Base-by-base conservation (phyloP, 331 rosid species). In the Dryas integrifolia region DNA sequence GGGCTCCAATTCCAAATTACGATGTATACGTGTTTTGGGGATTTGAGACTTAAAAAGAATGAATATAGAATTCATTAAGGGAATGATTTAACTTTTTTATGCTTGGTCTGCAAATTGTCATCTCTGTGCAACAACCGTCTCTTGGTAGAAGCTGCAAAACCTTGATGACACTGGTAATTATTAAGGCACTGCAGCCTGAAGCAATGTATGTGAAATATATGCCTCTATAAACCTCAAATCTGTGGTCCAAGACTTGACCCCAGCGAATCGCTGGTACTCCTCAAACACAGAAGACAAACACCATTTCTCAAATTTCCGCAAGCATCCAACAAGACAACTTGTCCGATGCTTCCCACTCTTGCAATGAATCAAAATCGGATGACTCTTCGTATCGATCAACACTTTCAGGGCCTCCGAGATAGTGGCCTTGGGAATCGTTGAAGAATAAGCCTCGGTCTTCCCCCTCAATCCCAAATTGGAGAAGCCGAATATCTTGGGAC, bases 391-490 rank as follows among this genome's bases (percentile, higher is more conserved):
- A 3, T 24, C 24, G 14, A 47, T 49, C 71, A 66, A 66, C 5
- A 66, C 44, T 48, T 47, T 66, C 44, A 46, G 43, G 12, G 45
- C 71, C 71, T 66, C 71, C 12, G 30, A 47, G 44, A 66, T 47
- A 5, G 71, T 47, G 8, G 47, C 44, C 7, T 6, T 49, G 15
- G 71, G 71, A 48, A 66, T 13, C 38, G 15, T 7, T 2, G 39
- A 65, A 1, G 35, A 4, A 46, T 16, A 45, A 3, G 38, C 18
- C 57, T 66, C 58, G 18, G 47, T 26, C 71, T 66, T 47, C 13
- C 71, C 71, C 71, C 45, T 24, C 71, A 38, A 66, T 66, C 26
- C 71, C 71, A 9, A 66, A 48, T 9, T 66, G 71, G 40, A 26
- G 13, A 6, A 66, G 18, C 3, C 14, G 57, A 47, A 66, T 66